Conservation (phyloP, 2,329 filamentous ascomycete species). For the Thielaviopsis populi region DNA sequence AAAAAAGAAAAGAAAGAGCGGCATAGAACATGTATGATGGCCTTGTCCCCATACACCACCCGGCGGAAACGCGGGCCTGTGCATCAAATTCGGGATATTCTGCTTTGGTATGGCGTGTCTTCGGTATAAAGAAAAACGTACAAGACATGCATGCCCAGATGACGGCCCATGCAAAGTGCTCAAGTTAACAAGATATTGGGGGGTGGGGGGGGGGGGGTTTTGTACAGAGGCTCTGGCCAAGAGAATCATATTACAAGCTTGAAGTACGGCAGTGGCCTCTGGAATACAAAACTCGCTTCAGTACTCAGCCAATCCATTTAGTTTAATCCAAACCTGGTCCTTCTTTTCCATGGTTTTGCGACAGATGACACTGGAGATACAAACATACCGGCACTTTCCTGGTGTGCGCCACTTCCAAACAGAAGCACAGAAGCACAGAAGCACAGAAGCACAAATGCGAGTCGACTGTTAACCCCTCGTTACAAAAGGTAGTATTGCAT, state of each 20-base stretch:
- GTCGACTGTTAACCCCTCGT: background rate
- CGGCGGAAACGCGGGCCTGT: background rate
- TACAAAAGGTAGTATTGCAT: background rate
- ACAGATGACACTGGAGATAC: background rate
- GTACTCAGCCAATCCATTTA: too few species aligned
- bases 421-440: background rate
- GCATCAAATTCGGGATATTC: background rate
- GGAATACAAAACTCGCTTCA: too few species aligned
- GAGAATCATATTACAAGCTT: too few species aligned
- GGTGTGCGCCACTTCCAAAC: background rate
- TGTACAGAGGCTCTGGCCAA: too few species aligned
- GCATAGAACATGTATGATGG: background rate
- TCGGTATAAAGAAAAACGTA: background rate
- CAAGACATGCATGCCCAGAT: background rate
- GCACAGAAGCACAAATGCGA: background rate
- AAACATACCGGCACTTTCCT: background rate
- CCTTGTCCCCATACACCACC: background rate
- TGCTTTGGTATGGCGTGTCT: background rate
- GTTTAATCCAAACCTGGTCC: too few species aligned
- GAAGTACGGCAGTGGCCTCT: too few species aligned
- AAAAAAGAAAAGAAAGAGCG: background rate
- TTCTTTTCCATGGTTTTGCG: too few species aligned
- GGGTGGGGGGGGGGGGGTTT: too few species aligned
- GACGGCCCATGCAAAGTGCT: background rate
- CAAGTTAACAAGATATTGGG: too few species aligned